A percentile compares a stretch with the other conserved stretches of the same genome.
Conservation (phyloP, 1,284 basidiomycete species). For the Ustanciosporium gigantosporum region DNA sequence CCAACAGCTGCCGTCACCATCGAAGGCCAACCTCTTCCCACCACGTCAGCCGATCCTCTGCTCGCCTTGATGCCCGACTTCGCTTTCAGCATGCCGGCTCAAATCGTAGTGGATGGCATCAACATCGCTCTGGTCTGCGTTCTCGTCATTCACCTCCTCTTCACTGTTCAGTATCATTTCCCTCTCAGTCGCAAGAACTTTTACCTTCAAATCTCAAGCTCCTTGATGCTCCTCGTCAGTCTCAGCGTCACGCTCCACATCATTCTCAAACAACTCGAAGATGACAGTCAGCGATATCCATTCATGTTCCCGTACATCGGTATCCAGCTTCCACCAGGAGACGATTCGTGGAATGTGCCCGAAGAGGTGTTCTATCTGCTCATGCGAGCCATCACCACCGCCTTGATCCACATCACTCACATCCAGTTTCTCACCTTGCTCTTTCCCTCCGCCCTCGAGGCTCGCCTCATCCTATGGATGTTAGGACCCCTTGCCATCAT, state of each 20-base stretch:
- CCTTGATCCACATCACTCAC: conserved; percentile 87
- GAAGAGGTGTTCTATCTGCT: conserved; percentile 81
- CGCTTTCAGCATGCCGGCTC: conserved; percentile 84
- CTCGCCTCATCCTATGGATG: conserved; percentile 80
- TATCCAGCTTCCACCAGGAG: conserved; percentile 73
- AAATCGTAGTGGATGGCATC: conserved; percentile 84
- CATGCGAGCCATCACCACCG: conserved; percentile 82
- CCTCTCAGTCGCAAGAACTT: conserved; percentile 91
- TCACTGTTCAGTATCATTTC: conserved; percentile 95
- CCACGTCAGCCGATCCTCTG: conserved; percentile 26
- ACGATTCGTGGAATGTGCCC: conserved; percentile 70
- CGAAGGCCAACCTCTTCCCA: conserved; percentile 42
- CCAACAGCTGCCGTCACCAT: conserved; percentile 34
- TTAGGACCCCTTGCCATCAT: conserved; percentile 86
- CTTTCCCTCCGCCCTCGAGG: conserved; percentile 90
- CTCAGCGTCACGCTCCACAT: conserved; percentile 63
- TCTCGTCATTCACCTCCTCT: conserved; percentile 88
- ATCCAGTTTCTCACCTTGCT: conserved; percentile 96
- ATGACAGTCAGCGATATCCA: conserved; percentile 79
- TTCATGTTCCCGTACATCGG: conserved; percentile 92
- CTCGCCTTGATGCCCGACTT: conserved; percentile 58
- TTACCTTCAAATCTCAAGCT: conserved; percentile 80
- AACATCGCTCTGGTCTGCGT: conserved; percentile 82
- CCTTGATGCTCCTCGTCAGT: conserved; percentile 71
- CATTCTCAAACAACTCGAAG: conserved; percentile 69